Evolutionary conservation across 179 eudicot genomes (phyloP).

Genomic region (Pouteria campechiana): DNA sequence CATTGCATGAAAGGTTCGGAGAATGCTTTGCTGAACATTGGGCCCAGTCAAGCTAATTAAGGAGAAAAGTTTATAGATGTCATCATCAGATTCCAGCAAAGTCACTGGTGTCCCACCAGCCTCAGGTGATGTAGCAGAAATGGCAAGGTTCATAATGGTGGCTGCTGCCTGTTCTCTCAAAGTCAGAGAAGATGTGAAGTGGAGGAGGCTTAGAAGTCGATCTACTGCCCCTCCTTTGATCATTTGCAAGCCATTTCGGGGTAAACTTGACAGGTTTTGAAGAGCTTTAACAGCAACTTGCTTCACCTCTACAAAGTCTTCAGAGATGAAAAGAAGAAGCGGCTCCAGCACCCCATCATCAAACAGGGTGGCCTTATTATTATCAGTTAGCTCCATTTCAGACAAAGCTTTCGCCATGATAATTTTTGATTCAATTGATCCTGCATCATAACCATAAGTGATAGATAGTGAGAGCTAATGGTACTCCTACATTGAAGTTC

Average conservation of each 20-base stretch:
- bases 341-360: slow-evolving; percentile 20
- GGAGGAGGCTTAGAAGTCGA: slow-evolving; percentile 21
- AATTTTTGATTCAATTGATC: slow-evolving; percentile 20
- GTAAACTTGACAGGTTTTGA: slow-evolving; percentile 22
- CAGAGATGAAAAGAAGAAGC: slow-evolving; percentile 20
- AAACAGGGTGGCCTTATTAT: slow-evolving; percentile 19
- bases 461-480: too few relatives aligned
- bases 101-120: slow-evolving; percentile 7
- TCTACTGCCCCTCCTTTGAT: slow-evolving; percentile 19
- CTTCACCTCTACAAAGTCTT: slow-evolving; percentile 16
- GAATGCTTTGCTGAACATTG: slow-evolving; percentile 18
- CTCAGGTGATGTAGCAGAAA: slow-evolving; percentile 12
- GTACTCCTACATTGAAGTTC: too few relatives aligned
- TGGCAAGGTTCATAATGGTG: slow-evolving; percentile 22
- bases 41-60: slow-evolving; percentile 12
- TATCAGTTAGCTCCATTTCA: slow-evolving; percentile 35
- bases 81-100: slow-evolving; percentile 24
- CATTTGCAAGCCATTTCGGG: slow-evolving; percentile 23
- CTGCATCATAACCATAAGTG: too few relatives aligned
- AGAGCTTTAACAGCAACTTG: slow-evolving; percentile 21
- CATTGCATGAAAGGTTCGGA: slow-evolving; percentile 24
- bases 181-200: slow-evolving; percentile 13
- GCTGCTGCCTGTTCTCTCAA: slow-evolving; percentile 25
- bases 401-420: slow-evolving; percentile 28
- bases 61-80: slow-evolving; percentile 21